phyloP scores from a whole-genome alignment of 2,329 filamentous ascomycete genomes.

The Pseudovirgaria hyperparasitica region DNA sequence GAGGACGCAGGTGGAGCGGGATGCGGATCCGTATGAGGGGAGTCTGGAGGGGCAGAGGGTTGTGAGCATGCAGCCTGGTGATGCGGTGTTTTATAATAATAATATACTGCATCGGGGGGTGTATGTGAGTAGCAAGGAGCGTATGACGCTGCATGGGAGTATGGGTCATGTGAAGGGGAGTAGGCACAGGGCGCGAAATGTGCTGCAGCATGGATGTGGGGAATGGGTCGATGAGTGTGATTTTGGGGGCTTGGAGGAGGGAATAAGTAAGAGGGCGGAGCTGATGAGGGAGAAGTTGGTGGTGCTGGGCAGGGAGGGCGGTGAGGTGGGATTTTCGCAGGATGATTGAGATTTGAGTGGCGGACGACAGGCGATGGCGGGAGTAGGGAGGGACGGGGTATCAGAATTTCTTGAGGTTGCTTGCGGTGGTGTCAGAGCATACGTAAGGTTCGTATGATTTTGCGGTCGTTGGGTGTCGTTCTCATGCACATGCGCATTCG shows the following conservation, averaged over 20 bases:
- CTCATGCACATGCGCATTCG: no score
- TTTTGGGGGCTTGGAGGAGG: constrained; percentile 37
- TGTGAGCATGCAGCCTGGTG: constrained; percentile 57
- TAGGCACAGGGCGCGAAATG: constrained; percentile 50
- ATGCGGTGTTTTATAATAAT: constrained; percentile 81
- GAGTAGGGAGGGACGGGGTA: no score
- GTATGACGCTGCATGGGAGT: constrained; percentile 61
- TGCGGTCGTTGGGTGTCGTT: no score
- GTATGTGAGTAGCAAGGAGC: constrained; percentile 46
- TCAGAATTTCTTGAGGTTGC: no score
- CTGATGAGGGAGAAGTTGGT: constrained; percentile 52
- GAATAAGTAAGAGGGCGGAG: constrained; percentile 45
- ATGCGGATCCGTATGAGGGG: constrained; percentile 51
- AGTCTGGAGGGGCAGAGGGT: constrained; percentile 49
- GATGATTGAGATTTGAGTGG: constrained; percentile 22
- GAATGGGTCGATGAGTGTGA: constrained; percentile 50
- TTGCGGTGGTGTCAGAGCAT: no score
- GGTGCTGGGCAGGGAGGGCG: constrained; percentile 46
- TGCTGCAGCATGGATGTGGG: constrained; percentile 62
- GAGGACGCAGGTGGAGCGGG: constrained; percentile 56
- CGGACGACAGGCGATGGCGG: no score
- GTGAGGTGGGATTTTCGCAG: constrained; percentile 44
- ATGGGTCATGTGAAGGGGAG: constrained; percentile 50
- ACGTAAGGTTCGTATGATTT: no score
- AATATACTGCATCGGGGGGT: constrained; percentile 70